These are phyloP conservation scores for Clavispora phyllophila DNA, from an alignment of 805 yeast genomes.

Conservation along the genomic window DNA sequence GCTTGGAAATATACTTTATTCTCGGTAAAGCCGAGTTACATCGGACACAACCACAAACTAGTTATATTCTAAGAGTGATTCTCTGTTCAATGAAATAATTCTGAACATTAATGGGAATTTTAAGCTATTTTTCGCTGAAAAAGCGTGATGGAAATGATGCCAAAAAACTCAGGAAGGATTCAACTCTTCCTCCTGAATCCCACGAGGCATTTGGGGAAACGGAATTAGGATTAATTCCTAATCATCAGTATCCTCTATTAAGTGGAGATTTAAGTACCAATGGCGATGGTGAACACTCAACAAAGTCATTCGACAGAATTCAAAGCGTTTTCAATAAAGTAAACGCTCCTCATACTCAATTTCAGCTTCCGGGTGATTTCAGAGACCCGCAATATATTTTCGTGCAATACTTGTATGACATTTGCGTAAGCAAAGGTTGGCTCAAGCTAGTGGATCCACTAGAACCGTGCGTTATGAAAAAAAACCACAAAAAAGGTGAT, in stretches of 20 bases:
- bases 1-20: not conserved
- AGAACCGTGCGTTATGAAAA: not conserved
- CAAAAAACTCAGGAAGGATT: not conserved
- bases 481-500: not conserved
- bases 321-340: not conserved
- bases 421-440: not conserved
- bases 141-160: not conserved
- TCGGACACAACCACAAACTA: not conserved
- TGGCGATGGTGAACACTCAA: not conserved
- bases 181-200: not conserved
- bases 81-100: not conserved
- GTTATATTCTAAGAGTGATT: not conserved
- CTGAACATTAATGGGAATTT: not conserved
- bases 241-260: not conserved
- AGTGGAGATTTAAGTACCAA: not conserved
- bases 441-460: not conserved
- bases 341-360: not conserved
- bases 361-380: not conserved
- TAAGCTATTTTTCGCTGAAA: not conserved
- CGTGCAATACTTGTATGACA: not conserved
- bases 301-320: not conserved
- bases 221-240: not conserved
- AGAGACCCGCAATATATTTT: not conserved
- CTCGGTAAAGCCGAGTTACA: not conserved
- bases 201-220: not conserved